Evolutionary conservation across 495 filamentous ascomycete genomes (phyloP), one percentile per base, ranked within the genome.

Genomic region (Penicillium goetzii): DNA sequence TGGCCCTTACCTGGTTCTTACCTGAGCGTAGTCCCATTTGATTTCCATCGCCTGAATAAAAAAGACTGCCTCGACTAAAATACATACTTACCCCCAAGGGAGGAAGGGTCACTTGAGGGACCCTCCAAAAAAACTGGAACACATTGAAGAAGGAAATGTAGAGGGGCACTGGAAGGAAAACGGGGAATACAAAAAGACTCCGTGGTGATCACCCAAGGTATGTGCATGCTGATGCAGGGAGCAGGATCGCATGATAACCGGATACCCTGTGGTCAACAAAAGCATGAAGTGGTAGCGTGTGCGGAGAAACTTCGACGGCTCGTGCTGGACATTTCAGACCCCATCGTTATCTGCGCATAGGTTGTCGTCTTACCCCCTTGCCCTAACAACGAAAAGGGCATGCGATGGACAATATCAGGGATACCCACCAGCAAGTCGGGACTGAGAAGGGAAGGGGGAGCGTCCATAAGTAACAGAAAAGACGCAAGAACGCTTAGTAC

Each of bases 1-100:
- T 73, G 74, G 67, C 70, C 73, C 85, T 89, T 90, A 90, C 87
- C 88, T 89, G 83, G 84, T 84, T 84, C 85, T 88, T 86, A 88
- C 85, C 84, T 86, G 69, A 72, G 60, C 65, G 40, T 66, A 65
- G 65, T 38, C 33, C 30, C 52, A 38, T 55, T 59, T 63, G 57
- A 62, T 64, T 67, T 65, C 60, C 70, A 36, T 49, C 67, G 58
- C 61, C 67, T 64, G 56, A 67, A 61, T 43, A 41, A 56, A 38
- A 59, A 58, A 55, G 68, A 65, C 62, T 59, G 68, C 28, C 68
- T 70, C 67, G 70, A 72, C 76, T 80, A 77, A 78, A 76, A 65
- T 82, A 82, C 78, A 83, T 83, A 83, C 81, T 77, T 83, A 83
- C 79, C 80, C 61, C 45, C 43, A 34, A 61, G 66, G 65, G 62